Evolutionary conservation across 2,329 filamentous ascomycete genomes (phyloP).

Genomic region (Byssochlamys sp.): DNA sequence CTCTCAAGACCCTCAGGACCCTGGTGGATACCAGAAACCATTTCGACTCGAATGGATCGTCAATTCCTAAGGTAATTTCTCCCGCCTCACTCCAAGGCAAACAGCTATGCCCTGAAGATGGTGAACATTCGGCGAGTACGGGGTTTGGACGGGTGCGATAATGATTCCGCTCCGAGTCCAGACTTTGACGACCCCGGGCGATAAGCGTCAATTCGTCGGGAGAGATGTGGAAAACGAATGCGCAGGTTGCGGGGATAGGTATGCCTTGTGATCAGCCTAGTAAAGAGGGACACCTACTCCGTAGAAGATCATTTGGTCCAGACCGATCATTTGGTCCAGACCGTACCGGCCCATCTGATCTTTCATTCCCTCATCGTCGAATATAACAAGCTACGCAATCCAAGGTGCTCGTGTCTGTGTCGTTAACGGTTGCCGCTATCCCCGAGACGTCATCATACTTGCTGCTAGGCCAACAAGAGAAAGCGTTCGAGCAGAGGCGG

Average conservation of each 20-base stretch:
- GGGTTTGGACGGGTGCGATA: neutral
- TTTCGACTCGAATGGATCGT: neutral
- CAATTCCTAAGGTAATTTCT: neutral
- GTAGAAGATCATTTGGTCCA: neutral
- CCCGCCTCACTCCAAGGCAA: neutral
- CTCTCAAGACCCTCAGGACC: no score
- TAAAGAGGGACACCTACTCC: neutral
- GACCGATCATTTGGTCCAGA: neutral
- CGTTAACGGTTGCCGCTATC: neutral
- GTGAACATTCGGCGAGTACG: neutral
- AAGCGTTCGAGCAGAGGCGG: neutral
- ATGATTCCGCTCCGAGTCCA: neutral
- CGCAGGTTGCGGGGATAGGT: neutral
- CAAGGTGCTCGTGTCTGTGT: neutral
- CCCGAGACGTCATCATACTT: neutral
- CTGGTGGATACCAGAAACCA: neutral
- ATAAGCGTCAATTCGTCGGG: neutral
- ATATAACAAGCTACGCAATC: neutral
- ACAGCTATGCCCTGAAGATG: neutral
- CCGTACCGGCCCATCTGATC: neutral
- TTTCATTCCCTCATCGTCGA: neutral
- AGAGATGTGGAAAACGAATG: neutral
- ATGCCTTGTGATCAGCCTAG: neutral
- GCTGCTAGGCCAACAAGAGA: neutral
- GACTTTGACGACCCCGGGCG: neutral